phyloP scores from a whole-genome alignment of 129 eudicot species.

The Tagetes erecta region DNA sequence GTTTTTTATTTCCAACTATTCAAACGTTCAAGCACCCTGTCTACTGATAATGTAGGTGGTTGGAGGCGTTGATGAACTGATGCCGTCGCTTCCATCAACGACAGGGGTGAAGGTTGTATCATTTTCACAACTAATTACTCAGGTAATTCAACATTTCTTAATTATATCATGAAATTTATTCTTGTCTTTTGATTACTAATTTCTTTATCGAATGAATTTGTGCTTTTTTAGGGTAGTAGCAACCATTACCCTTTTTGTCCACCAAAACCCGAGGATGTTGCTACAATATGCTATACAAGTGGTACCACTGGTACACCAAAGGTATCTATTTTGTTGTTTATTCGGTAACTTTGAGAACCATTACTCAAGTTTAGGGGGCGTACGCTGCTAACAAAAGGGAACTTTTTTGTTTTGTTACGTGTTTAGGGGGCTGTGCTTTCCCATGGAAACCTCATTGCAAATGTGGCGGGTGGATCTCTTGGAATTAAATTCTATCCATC shows the following conservation, averaged over 20 bases:
- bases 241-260: slow-evolving; percentile 58
- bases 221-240: slow-evolving; percentile 55
- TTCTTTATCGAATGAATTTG: background rate
- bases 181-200: slow-evolving; percentile 19
- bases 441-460: slow-evolving; percentile 75
- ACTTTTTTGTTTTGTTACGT: slow-evolving; percentile 14
- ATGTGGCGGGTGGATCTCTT: slow-evolving; percentile 55
- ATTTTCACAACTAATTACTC: slow-evolving; percentile 61
- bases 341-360: background rate
- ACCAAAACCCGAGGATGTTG: slow-evolving; percentile 74
- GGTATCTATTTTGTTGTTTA: slow-evolving; percentile 39
- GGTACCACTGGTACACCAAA: slow-evolving; percentile 98
- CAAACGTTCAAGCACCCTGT: slow-evolving; percentile 15
- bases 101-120: slow-evolving; percentile 67
- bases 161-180: background rate
- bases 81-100: slow-evolving; percentile 65
- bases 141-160: slow-evolving; percentile 45
- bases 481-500: slow-evolving; percentile 55
- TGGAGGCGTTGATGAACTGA: slow-evolving; percentile 73
- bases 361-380: no score
- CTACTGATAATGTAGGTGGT: slow-evolving; percentile 57
- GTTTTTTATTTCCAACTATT: background rate
- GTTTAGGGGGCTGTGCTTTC: slow-evolving; percentile 70
- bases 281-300: slow-evolving; percentile 92
- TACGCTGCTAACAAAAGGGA: background rate